phyloP scores from a whole-genome alignment of 1,284 basidiomycete species.

The Apiotrichum sp. region DNA sequence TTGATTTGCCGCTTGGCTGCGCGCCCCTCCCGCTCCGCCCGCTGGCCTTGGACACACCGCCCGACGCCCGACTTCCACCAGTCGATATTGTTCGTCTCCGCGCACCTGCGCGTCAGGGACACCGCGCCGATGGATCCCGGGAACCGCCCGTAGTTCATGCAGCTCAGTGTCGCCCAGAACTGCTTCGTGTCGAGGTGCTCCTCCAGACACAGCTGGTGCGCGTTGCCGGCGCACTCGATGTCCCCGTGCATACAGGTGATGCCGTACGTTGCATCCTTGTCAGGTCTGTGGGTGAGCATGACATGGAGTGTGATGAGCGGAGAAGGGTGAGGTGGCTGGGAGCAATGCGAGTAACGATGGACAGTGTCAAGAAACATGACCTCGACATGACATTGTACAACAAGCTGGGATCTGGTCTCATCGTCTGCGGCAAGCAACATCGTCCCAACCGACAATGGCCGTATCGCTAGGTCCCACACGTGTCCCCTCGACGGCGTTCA shows the following conservation, averaged over 20 bases:
- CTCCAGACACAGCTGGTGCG: slow-evolving; percentile 72
- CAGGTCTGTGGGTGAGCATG: slow-evolving; percentile 50
- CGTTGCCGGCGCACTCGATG: slow-evolving; percentile 69
- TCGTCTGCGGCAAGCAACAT: too few relatives aligned
- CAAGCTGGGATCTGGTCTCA: too few relatives aligned
- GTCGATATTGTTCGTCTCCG: slow-evolving; percentile 57
- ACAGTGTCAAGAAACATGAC: too few relatives aligned
- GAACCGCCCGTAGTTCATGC: slow-evolving; percentile 65
- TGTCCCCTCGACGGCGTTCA: slow-evolving; percentile 10
- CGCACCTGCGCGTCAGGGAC: slow-evolving; percentile 62
- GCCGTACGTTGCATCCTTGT: slow-evolving; percentile 62
- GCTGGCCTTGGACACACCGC: slow-evolving; percentile 51
- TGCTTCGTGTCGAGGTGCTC: slow-evolving; percentile 20
- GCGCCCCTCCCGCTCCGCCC: slow-evolving; percentile 1
- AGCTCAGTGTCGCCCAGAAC: slow-evolving; percentile 70
- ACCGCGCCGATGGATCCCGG: slow-evolving; percentile 58
- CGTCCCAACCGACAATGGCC: too few relatives aligned
- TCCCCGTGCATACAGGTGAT: slow-evolving; percentile 71
- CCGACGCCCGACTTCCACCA: slow-evolving; percentile 60
- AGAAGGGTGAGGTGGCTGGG: slow-evolving; percentile 3
- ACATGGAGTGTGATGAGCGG: neutral
- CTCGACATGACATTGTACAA: too few relatives aligned
- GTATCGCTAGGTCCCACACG: too few relatives aligned
- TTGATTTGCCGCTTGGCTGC: slow-evolving; percentile 1
- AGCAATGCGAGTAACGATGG: neutral